Base-by-base conservation (phyloP, 2,329 filamentous ascomycete species). In the Trichoderma gracile region DNA sequence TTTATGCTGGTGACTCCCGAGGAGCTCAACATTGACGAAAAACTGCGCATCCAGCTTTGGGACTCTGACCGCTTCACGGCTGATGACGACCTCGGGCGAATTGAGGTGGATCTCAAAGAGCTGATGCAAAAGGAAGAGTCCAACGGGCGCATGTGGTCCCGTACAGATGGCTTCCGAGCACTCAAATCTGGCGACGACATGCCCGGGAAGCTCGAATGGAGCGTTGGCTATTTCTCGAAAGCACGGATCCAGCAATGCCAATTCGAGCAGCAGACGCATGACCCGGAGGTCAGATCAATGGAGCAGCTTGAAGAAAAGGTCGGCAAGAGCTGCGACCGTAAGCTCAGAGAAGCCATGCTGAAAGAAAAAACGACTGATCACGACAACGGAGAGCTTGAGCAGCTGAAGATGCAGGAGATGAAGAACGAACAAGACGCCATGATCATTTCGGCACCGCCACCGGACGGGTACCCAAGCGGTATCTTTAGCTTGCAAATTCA, bases 41-140 rank as follows among this genome's bases (percentile, higher is more conserved):
- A 84, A 40, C 73, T 93, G 10, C 83, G 89, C 3, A 71, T 92
- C 1, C 89, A 92, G 71, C 78, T 92, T 0, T 93, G 89, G 89
- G 90, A 93, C 69, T 90, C 88, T 2, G 90, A 92, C 72, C 86
- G 86, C 49, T 82, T 85, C 58, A 89, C 86, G 2, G 89, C 89
- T 1, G 89, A 92, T 71, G 89, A 92, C 69, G 89, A 92, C 70
- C 79, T 92, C 1, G 89, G 90, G 17, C 83, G 89, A 17, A 89
- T 92, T 15, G 89, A 92, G 72, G 75, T 92, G 9, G 84, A 86
- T 65, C 74, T 92, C 38, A 88, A 88, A 70, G 75, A 84, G 4
- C 71, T 92, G 6, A 91, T 92, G 84, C 81, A 80, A 61, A 80
- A 78, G 50, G 71, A 81, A 0, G 78, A 85, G 23, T 86, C 86